A percentile compares a stretch with the other conserved stretches of the same genome.
phyloP scores from a whole-genome alignment of 306 rosid species.

The Inga laurina region DNA sequence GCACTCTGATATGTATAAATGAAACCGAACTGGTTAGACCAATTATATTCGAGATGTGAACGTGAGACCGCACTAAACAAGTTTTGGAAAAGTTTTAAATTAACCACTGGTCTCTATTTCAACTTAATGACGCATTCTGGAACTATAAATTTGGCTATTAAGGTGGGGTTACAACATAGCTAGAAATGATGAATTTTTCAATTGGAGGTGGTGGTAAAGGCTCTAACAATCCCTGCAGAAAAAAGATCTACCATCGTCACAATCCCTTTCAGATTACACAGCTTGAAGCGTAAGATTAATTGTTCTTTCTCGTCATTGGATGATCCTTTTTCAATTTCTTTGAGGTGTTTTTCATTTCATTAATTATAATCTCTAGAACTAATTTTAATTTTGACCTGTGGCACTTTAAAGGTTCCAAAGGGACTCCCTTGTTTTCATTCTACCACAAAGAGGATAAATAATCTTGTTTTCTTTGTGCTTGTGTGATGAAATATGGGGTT shows the following conservation, averaged over 20 bases:
- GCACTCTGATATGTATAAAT: too few species aligned
- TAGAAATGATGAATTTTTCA: slow-evolving; percentile 31
- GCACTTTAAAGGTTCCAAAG: neutral
- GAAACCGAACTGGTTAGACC: too few species aligned
- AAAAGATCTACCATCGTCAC: slow-evolving; percentile 51
- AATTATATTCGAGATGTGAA: too few species aligned
- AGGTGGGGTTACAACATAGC: too few species aligned
- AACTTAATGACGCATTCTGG: too few species aligned
- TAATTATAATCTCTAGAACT: neutral
- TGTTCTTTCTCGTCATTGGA: neutral
- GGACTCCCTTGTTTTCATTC: neutral
- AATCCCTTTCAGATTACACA: slow-evolving; percentile 34
- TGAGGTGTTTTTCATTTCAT: neutral
- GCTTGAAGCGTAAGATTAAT: slow-evolving; percentile 61
- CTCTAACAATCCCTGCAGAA: slow-evolving; percentile 30
- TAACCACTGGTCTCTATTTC: too few species aligned
- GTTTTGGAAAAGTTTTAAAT: too few species aligned
- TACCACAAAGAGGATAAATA: neutral
- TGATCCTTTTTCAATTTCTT: neutral
- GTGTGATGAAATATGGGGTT: neutral
- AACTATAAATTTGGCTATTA: too few species aligned
- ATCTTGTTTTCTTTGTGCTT: neutral
- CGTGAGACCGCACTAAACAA: too few species aligned
- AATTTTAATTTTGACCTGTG: neutral
- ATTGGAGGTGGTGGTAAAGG: slow-evolving; percentile 24